Conservation (phyloP, 176 grass and related monocot genomes). For the Saccharum officinarum region DNA sequence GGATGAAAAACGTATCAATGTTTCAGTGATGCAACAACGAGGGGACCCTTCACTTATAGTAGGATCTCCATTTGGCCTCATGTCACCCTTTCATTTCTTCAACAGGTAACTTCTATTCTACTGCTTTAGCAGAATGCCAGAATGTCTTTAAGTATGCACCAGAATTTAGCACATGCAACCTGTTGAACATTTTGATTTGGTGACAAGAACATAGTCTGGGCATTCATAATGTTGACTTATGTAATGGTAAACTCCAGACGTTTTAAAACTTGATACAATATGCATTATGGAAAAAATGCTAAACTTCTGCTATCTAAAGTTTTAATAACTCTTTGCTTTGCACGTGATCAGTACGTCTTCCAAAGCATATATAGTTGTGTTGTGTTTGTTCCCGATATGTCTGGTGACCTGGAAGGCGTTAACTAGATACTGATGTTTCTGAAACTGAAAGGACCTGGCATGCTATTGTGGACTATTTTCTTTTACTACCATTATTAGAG, state of each 20-base stretch:
- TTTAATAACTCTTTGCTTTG: conserved; percentile 5
- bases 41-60: conserved; percentile 70
- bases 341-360: background rate
- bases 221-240: background rate
- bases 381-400: background rate
- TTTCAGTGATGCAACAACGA: conserved; percentile 59
- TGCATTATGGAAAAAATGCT: background rate
- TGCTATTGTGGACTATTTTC: conserved; percentile 1
- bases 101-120: conserved; percentile 65
- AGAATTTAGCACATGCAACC: background rate
- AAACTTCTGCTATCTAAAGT: conserved; percentile 10
- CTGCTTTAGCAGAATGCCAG: background rate
- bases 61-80: conserved; percentile 86
- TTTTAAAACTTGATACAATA: conserved; percentile 16
- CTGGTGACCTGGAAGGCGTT: background rate
- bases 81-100: conserved; percentile 89
- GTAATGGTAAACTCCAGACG: background rate
- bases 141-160: background rate
- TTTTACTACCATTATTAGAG: background rate
- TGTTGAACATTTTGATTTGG: background rate
- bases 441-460: background rate
- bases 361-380: background rate
- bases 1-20: conserved; percentile 54
- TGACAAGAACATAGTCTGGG: conserved; percentile 2
- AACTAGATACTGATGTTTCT: conserved; percentile 11